These are phyloP conservation scores for Trichoderma sp. DNA, from an alignment of 2,329 filamentous ascomycete genomes.

Conservation along the genomic window DNA sequence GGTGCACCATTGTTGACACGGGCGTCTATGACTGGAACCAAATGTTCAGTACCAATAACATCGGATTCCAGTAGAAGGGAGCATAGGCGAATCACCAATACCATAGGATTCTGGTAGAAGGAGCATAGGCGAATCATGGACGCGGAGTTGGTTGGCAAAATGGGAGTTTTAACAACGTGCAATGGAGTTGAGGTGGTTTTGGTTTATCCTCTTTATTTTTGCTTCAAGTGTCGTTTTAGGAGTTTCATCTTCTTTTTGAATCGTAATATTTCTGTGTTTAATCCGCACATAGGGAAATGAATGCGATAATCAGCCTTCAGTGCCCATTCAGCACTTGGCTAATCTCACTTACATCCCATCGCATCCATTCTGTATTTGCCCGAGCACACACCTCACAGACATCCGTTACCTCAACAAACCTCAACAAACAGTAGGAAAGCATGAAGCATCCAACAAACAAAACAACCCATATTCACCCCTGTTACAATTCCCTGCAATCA, in stretches of 20 bases:
- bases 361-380: background rate
- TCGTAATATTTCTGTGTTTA: background rate
- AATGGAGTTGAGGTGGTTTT: background rate
- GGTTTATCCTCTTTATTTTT: background rate
- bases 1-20: slow-evolving; percentile 10
- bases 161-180: background rate
- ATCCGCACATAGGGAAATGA: background rate
- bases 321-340: background rate
- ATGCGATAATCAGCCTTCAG: background rate
- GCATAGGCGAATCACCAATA: background rate
- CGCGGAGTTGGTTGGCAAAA: background rate
- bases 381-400: background rate
- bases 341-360: background rate
- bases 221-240: background rate
- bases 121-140: background rate
- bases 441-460: background rate
- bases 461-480: background rate
- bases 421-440: background rate
- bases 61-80: background rate
- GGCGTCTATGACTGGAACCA: slow-evolving; percentile 12
- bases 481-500: background rate
- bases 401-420: background rate
- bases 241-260: background rate
- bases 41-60: background rate
- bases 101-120: background rate